Conservation (phyloP, 2,329 filamentous ascomycete species). For the Amesomyces nigricolor region DNA sequence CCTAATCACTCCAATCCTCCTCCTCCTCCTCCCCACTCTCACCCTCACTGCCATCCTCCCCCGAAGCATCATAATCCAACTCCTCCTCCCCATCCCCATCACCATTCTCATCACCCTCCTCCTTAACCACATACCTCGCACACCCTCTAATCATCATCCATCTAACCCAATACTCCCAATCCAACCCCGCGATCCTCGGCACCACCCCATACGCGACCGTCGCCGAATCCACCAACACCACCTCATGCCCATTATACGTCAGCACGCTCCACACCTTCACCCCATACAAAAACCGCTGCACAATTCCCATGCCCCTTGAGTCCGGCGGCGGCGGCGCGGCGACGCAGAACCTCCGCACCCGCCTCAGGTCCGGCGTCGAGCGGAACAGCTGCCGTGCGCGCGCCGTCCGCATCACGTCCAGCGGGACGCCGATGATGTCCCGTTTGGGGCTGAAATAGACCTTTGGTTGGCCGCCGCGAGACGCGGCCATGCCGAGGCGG, state of each 20-base stretch:
- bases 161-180: slow-evolving; percentile 15
- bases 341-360: background rate
- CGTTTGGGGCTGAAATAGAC: slow-evolving; percentile 11
- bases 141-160: slow-evolving; percentile 9
- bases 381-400: slow-evolving; percentile 13
- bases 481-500: slow-evolving; percentile 12
- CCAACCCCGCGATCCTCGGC: slow-evolving; percentile 6
- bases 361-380: slow-evolving; percentile 11
- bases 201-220: slow-evolving; percentile 5
- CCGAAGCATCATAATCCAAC: too few relatives aligned
- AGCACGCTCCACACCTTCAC: slow-evolving; percentile 2
- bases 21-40: too few relatives aligned
- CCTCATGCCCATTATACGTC: background rate
- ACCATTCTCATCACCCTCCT: background rate
- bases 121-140: slow-evolving; percentile 4
- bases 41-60: too few relatives aligned
- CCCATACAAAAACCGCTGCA: background rate
- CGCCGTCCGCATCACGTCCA: slow-evolving; percentile 7
- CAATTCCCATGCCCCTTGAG: background rate
- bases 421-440: slow-evolving; percentile 12
- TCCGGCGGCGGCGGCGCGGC: background rate
- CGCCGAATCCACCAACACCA: slow-evolving; percentile 12
- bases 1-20: too few relatives aligned
- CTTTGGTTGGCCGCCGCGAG: background rate
- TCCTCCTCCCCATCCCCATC: too few relatives aligned